phyloP scores from a whole-genome alignment of 1,284 basidiomycete genomes.

The Phellinidium pouzarii region DNA sequence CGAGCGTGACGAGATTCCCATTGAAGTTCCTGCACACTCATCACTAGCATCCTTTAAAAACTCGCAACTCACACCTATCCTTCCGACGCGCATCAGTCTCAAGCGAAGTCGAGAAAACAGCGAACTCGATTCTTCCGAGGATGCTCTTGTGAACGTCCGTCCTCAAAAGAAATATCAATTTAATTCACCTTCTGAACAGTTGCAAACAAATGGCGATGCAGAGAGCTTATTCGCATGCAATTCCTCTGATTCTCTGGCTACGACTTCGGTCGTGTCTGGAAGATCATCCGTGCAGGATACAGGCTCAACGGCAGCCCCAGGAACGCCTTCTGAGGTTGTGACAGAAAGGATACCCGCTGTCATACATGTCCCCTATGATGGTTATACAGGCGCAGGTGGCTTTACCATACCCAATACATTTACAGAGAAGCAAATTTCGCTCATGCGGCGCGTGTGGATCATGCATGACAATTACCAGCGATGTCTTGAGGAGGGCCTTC shows the following conservation, averaged over 20 bases:
- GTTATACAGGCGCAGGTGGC: constrained; percentile 4
- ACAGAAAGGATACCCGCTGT: background rate
- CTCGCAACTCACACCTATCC: background rate
- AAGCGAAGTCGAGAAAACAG: background rate
- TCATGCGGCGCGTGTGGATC: constrained; percentile 7
- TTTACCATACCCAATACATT: constrained; percentile 6
- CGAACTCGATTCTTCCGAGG: background rate
- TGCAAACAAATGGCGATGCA: background rate
- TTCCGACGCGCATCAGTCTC: constrained; percentile 2
- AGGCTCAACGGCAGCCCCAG: background rate
- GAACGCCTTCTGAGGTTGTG: background rate
- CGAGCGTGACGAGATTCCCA: background rate
- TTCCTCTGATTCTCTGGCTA: background rate
- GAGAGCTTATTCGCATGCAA: background rate
- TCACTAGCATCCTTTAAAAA: background rate
- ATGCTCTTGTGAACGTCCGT: background rate
- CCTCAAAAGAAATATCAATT: background rate
- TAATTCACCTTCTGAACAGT: background rate
- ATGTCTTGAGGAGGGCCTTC: constrained; percentile 7
- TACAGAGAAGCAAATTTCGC: background rate
- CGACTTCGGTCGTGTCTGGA: background rate
- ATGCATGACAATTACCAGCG: constrained; percentile 4
- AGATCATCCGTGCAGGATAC: too few species aligned
- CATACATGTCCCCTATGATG: constrained; percentile 15
- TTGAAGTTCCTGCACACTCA: background rate